Conservation (phyloP, 192 early-diverging fungal genomes). For the Glomus cerebriforme region DNA sequence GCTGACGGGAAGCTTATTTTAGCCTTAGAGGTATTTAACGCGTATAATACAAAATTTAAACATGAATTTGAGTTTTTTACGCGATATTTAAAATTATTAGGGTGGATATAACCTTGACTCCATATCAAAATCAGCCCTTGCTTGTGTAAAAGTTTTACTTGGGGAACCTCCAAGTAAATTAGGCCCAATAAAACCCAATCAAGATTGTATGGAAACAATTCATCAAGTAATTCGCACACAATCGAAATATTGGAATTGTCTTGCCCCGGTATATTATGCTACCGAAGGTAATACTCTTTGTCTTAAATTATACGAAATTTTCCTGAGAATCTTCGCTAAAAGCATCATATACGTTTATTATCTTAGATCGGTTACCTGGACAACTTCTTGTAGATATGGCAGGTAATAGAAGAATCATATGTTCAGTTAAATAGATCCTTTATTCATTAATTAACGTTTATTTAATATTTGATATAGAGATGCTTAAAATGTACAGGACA, state of each 20-base stretch:
- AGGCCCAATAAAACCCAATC: constrained; percentile 41
- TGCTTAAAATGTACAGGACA: constrained; percentile 22
- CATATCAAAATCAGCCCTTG: constrained; percentile 72
- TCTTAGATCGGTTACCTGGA: not conserved
- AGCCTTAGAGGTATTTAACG: constrained; percentile 66
- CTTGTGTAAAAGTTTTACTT: constrained; percentile 73
- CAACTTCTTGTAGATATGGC: not conserved
- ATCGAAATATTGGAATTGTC: constrained; percentile 47
- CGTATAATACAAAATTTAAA: not conserved
- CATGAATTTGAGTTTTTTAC: not conserved
- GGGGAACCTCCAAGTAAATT: constrained; percentile 56
- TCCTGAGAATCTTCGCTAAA: not conserved
- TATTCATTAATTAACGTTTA: not conserved
- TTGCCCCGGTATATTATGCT: constrained; percentile 39
- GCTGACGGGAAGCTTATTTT: constrained; percentile 75
- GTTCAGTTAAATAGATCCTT: not conserved
- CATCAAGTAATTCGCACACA: constrained; percentile 51
- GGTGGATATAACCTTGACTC: constrained; percentile 88
- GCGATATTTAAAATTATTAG: constrained; percentile 29
- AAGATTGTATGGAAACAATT: constrained; percentile 49
- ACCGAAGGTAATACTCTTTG: constrained; percentile 34
- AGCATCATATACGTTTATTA: not conserved
- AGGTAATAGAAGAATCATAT: not conserved
- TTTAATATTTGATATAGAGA: not conserved
- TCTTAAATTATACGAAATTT: not conserved